These are phyloP conservation scores for Lactifluus hygrophoroides DNA, from an alignment of 768 basidiomycete genomes.

Conservation along the genomic window DNA sequence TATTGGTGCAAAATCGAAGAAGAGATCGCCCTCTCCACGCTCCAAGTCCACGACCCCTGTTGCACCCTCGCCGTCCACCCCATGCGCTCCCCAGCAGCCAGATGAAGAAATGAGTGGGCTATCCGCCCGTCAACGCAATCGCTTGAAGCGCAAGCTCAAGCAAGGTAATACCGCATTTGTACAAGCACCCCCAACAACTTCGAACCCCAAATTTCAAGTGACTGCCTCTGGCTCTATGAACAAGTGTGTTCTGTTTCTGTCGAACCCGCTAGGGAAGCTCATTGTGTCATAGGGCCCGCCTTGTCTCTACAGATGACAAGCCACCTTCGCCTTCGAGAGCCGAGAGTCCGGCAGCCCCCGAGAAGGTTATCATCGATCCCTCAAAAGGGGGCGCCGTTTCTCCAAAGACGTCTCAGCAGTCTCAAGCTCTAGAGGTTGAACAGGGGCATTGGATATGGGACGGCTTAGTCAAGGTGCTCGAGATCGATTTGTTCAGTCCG, in stretches of 20 bases:
- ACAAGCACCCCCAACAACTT: constrained; percentile 47
- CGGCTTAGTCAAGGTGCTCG: constrained; percentile 67
- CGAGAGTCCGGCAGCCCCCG: constrained; percentile 48
- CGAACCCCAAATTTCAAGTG: constrained; percentile 54
- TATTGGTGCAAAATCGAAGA: constrained; percentile 22
- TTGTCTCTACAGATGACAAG: constrained; percentile 59
- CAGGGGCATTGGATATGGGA: constrained; percentile 83
- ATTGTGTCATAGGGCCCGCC: constrained; percentile 47
- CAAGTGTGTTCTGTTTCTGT: constrained; percentile 35
- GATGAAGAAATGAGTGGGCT: constrained; percentile 48
- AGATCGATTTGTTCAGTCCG: constrained; percentile 75
- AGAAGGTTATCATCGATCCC: constrained; percentile 72
- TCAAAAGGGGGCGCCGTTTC: constrained; percentile 79
- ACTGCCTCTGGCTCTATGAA: constrained; percentile 49
- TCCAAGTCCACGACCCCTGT: constrained; percentile 40
- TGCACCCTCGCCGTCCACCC: constrained; percentile 42
- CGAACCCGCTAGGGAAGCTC: background rate
- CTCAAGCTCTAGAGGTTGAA: constrained; percentile 67
- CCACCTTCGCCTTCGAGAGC: constrained; percentile 39
- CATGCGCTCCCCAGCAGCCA: constrained; percentile 29
- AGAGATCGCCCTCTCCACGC: constrained; percentile 31
- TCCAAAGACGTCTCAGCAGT: constrained; percentile 67
- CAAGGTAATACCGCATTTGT: constrained; percentile 78
- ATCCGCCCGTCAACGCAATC: constrained; percentile 88
- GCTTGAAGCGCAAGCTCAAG: constrained; percentile 92